Percentiles rank a stretch among this genome's conserved stretches.
Conservation (phyloP, 345 rosid genomes). For the Euphorbia peplus region DNA sequence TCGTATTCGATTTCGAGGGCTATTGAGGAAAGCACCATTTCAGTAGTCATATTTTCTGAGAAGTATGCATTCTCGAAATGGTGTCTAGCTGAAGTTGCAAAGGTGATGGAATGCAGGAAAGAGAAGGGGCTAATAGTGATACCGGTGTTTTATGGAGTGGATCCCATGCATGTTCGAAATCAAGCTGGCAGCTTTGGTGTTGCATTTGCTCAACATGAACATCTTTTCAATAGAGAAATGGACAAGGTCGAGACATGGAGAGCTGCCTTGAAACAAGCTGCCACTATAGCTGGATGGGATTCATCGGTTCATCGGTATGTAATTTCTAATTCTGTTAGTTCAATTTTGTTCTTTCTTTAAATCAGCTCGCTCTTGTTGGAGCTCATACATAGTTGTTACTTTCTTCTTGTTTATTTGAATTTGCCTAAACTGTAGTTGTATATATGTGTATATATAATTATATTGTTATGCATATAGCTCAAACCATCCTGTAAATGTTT, state of each 20-base stretch:
- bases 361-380: too few species aligned
- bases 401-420: too few species aligned
- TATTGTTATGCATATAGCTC: not conserved
- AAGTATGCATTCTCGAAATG: not conserved
- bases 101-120: not conserved
- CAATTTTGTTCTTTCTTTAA: too few species aligned
- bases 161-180: conserved; percentile 6
- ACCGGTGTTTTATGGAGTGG: conserved; percentile 17
- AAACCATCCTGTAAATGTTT: too few species aligned
- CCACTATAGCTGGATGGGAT: conserved; percentile 16
- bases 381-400: too few species aligned
- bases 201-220: not conserved
- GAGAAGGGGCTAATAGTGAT: not conserved
- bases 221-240: too few species aligned
- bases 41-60: not conserved
- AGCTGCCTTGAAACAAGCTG: conserved; percentile 12
- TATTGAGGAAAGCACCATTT: not conserved
- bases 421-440: too few species aligned
- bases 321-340: too few species aligned
- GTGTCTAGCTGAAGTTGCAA: conserved; percentile 1
- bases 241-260: conserved; percentile 17
- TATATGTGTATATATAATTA: not conserved
- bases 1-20: not conserved
- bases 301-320: not conserved
- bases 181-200: not conserved